Base-by-base conservation (phyloP, 2,329 filamentous ascomycete genomes). In the Blumeria graminis region DNA sequence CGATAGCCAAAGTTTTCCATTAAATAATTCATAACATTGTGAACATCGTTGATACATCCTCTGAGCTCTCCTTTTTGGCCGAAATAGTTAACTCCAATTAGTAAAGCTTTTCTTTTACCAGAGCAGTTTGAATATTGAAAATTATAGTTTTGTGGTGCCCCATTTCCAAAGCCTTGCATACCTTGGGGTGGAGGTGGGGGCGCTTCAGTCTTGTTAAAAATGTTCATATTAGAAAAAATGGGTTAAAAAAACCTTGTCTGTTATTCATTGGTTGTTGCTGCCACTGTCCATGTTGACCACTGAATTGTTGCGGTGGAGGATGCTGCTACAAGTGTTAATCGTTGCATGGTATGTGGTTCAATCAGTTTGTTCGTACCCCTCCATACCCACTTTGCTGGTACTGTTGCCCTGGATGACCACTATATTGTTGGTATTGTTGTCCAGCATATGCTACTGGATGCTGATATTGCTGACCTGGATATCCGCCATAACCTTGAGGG, bases 51-150 rank as follows among this genome's bases (percentile, higher is more conserved):
- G 73, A 95, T 94, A 67, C 90, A 95, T 48, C 90, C 90, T 57
- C 87, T 76, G 48, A 95, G 74, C 72, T 94, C 86, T 18, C 88
- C 89, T 57, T 85, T 80, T 71, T 94, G 89, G 55, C 84, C 82
- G 66, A 94, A 94, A 71, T 95, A 95, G 71, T 95, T 95, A 74
- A 95, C 94, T 57, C 89, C 89, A 63, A 95, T 89, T 59, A 95
- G 70, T 35, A 95, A 72, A 3, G 88, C 89, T 71, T 94, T 95
- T 66, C 88, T 75, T 64, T 81, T 80, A 51, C 89, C 89, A 5
- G 84, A 93, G 68, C 89, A 95, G 61, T 83, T 83, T 50, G 88
- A 94, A 69, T 95, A 94, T 68, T 89, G 85, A 69, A 89, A 95
- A 43, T 74, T 78, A 68, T 94, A 94, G 62, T 75, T 76, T 59